phyloP scores from a whole-genome alignment of 441 rosid genomes.

The Flueggea neowawraea region DNA sequence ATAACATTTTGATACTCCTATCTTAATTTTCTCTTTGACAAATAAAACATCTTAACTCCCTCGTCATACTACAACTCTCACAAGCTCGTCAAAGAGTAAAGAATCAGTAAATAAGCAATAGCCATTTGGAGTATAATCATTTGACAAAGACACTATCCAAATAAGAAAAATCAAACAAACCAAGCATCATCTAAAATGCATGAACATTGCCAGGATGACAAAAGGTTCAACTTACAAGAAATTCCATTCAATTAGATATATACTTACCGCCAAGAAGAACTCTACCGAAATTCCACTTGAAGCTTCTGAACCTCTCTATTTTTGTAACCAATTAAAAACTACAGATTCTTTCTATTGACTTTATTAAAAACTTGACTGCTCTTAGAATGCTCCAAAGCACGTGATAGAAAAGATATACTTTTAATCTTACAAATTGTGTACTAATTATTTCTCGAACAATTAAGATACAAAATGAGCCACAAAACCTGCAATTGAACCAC shows the following conservation, averaged over 20 bases:
- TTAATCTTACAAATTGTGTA: constrained; percentile 27
- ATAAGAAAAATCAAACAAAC: background rate
- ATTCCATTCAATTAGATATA: constrained; percentile 21
- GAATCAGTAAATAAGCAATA: too few species aligned
- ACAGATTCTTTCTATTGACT: constrained; percentile 38
- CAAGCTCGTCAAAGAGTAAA: too few species aligned
- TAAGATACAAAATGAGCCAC: constrained; percentile 24
- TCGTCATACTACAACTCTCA: too few species aligned
- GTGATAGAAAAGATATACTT: constrained; percentile 23
- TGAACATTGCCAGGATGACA: background rate
- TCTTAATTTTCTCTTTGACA: too few species aligned
- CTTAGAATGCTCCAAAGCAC: constrained; percentile 34
- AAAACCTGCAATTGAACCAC: constrained; percentile 54
- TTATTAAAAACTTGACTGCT: constrained; percentile 18
- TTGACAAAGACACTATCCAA: background rate
- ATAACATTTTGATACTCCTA: too few species aligned
- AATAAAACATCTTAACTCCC: too few species aligned
- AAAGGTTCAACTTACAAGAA: constrained; percentile 3
- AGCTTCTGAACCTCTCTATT: constrained; percentile 47
- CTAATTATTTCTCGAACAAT: constrained; percentile 27
- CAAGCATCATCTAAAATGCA: background rate
- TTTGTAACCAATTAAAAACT: constrained; percentile 45
- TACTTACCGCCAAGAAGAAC: constrained; percentile 57
- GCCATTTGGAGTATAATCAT: too few species aligned
- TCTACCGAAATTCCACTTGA: constrained; percentile 41